These are phyloP conservation scores for Diaporthe ampelina DNA, from an alignment of 2,329 filamentous ascomycete species.

Conservation along the genomic window DNA sequence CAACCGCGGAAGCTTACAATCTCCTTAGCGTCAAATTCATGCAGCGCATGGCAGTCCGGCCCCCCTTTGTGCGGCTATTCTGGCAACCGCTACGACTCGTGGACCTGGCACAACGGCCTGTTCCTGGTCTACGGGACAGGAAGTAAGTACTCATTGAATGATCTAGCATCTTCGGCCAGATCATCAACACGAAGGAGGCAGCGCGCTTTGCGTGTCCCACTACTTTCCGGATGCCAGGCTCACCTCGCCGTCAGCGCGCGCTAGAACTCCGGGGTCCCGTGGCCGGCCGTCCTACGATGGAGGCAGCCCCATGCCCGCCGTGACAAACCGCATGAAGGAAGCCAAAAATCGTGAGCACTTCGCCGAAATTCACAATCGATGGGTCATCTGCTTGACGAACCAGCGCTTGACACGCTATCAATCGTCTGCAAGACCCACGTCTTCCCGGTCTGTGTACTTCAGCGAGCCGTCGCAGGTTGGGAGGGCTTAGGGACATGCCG, in stretches of 20 bases:
- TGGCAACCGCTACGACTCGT: neutral
- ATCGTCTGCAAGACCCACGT: neutral
- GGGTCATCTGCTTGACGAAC: constrained; percentile 7
- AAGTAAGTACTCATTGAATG: neutral
- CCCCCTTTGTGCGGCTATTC: neutral
- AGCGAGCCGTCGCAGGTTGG: neutral
- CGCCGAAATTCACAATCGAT: neutral
- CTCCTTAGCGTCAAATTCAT: constrained; percentile 25
- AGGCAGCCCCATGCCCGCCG: neutral
- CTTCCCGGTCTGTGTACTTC: neutral
- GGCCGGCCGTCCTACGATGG: constrained; percentile 7
- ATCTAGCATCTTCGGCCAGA: neutral
- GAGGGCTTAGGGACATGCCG: neutral
- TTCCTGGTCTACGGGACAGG: neutral
- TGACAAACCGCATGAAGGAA: constrained; percentile 16
- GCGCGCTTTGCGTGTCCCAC: neutral
- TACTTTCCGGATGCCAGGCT: neutral
- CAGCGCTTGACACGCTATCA: constrained; percentile 16
- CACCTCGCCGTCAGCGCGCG: neutral
- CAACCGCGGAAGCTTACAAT: constrained; percentile 17
- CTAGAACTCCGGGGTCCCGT: constrained; percentile 8
- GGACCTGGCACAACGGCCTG: neutral
- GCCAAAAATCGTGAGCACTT: neutral
- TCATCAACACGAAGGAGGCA: neutral
- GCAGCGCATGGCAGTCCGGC: constrained; percentile 1